These are phyloP conservation scores for Gamsiella multidivaricata DNA, from an alignment of 192 early-diverging fungal genomes.

Conservation along the genomic window DNA sequence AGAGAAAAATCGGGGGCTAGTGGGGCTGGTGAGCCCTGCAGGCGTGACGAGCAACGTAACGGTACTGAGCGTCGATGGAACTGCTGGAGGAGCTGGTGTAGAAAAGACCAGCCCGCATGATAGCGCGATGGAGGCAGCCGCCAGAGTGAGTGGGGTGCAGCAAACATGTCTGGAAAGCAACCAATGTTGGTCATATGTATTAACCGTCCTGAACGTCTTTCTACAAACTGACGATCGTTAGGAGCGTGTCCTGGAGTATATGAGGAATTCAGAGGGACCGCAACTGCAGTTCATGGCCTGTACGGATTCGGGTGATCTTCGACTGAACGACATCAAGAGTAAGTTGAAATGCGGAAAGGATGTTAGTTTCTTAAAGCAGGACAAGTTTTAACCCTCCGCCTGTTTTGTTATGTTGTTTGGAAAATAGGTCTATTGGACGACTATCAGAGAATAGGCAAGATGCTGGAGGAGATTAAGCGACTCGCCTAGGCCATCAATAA, in stretches of 20 bases:
- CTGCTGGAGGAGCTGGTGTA: neutral
- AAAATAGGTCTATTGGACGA: constrained; percentile 30
- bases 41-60: constrained; percentile 27
- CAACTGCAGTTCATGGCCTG: constrained; percentile 50
- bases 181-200: too few relatives aligned
- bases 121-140: constrained; percentile 12
- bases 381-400: too few relatives aligned
- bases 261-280: constrained; percentile 19
- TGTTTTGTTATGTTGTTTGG: neutral
- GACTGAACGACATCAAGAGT: constrained; percentile 40
- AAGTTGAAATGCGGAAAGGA: neutral
- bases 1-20: neutral
- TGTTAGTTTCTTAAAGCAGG: neutral
- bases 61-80: constrained; percentile 14
- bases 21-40: constrained; percentile 26
- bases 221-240: too few relatives aligned
- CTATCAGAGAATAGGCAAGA: constrained; percentile 49
- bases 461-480: constrained; percentile 28
- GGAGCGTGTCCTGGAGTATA: constrained; percentile 7
- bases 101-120: constrained; percentile 5
- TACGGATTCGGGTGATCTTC: constrained; percentile 30
- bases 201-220: too few relatives aligned
- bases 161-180: too few relatives aligned
- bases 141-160: constrained; percentile 7
- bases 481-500: neutral